These are phyloP conservation scores for Entamoeba dispar DNA, from an alignment of 208 protist species.

Conservation along the genomic window DNA sequence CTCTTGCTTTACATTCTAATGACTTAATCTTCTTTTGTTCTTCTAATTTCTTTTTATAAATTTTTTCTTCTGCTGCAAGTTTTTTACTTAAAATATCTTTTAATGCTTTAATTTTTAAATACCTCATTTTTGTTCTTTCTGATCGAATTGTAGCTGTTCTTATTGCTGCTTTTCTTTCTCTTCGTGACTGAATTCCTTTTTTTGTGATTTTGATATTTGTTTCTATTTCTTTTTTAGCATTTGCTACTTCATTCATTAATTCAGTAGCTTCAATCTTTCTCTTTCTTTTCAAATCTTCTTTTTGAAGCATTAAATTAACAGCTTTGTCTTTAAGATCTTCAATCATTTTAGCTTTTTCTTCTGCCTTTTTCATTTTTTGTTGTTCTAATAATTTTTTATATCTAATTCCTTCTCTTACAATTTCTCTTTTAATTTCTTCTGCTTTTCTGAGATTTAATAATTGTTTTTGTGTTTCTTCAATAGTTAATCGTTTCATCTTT, in stretches of 20 bases:
- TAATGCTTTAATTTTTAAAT: neutral
- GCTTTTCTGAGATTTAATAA: neutral
- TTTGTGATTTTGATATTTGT: neutral
- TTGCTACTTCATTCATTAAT: neutral
- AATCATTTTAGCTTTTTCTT: neutral
- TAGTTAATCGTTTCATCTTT: neutral
- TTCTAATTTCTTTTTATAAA: neutral
- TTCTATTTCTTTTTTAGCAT: neutral
- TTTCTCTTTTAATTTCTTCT: neutral
- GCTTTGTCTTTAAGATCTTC: neutral
- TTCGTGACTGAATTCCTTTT: neutral
- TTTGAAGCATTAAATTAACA: neutral
- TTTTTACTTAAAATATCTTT: neutral
- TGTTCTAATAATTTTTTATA: neutral
- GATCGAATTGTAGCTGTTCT: neutral
- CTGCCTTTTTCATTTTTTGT: neutral
- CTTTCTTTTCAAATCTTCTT: neutral
- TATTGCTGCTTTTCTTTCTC: neutral
- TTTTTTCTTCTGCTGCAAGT: neutral
- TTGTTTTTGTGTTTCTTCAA: neutral
- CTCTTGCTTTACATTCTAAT: neutral
- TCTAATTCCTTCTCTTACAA: neutral
- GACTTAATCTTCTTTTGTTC: neutral
- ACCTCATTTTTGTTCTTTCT: neutral
- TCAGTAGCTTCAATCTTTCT: neutral